These are phyloP conservation scores for Lasiodiplodia hormozganensis DNA, from an alignment of 2,329 filamentous ascomycete species.

Conservation along the genomic window DNA sequence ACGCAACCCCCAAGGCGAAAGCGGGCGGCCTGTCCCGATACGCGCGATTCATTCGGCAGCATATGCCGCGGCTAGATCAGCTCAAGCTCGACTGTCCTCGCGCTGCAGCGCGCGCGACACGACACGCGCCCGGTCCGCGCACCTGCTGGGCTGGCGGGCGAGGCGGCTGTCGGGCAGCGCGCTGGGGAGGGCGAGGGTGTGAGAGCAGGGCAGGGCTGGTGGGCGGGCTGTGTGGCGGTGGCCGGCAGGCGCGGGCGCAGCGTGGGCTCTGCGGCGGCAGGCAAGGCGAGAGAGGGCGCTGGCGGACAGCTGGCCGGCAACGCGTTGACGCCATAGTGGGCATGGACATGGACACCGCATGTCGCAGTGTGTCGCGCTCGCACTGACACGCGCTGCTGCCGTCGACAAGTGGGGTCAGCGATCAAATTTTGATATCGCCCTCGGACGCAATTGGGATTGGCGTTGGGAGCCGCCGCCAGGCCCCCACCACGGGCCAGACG, in stretches of 20 bases:
- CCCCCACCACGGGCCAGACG: conserved; percentile 26
- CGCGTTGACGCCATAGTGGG: conserved; percentile 25
- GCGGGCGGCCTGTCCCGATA: conserved; percentile 26
- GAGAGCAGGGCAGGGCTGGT: not conserved
- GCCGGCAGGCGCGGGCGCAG: not conserved
- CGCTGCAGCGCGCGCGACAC: conserved; percentile 22
- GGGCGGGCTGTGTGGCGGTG: conserved; percentile 8
- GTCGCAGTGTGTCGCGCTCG: conserved; percentile 13
- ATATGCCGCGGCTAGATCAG: conserved; percentile 26
- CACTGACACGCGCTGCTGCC: conserved; percentile 25
- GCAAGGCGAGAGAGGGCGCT: conserved; percentile 11
- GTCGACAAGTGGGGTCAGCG: conserved; percentile 27
- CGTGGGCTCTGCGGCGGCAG: conserved; percentile 14
- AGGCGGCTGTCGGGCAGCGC: conserved; percentile 18
- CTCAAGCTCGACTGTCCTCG: conserved; percentile 24
- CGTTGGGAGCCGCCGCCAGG: conserved; percentile 26
- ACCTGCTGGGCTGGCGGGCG: not conserved
- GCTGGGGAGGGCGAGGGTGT: not conserved
- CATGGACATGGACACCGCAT: conserved; percentile 25
- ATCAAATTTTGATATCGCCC: conserved; percentile 28
- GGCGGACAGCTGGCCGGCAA: conserved; percentile 25
- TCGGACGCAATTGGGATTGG: conserved; percentile 28
- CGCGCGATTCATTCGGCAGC: conserved; percentile 27
- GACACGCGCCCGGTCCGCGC: conserved; percentile 23
- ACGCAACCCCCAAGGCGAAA: conserved; percentile 21